Conservation (phyloP, 305 asterid genomes). For the Stenogyne calaminthoides region DNA sequence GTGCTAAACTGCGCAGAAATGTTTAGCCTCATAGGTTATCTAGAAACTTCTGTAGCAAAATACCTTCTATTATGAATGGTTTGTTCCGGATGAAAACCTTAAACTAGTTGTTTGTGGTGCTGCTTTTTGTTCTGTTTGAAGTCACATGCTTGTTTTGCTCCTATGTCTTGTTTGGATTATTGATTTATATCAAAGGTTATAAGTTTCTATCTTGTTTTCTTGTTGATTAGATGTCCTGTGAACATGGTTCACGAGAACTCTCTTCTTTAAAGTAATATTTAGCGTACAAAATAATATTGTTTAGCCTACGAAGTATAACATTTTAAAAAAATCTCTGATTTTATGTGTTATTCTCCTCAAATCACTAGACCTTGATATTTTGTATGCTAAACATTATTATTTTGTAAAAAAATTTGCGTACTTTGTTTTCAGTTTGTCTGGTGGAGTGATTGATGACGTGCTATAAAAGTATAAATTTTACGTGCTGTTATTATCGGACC, state of each 20-base stretch:
- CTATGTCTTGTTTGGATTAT: constrained; percentile 22
- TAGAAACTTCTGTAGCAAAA: constrained; percentile 34
- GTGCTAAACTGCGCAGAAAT: constrained; percentile 30
- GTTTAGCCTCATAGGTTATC: constrained; percentile 22
- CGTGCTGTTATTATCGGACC: no score
- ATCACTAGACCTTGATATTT: no score
- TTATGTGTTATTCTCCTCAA: no score
- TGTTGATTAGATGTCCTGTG: no score
- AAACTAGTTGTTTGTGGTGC: constrained; percentile 28
- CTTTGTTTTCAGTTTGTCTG: not conserved
- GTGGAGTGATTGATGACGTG: not conserved
- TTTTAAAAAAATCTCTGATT: no score
- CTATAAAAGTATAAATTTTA: no score
- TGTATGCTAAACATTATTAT: no score
- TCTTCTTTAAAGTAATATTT: no score
- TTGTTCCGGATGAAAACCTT: constrained; percentile 25
- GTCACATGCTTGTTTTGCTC: constrained; percentile 27
- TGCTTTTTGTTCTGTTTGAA: constrained; percentile 26
- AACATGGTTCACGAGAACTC: no score
- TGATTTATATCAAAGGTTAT: constrained; percentile 13
- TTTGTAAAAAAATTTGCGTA: no score
- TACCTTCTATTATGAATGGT: constrained; percentile 8
- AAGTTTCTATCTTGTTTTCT: not conserved
- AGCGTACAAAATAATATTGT: no score
- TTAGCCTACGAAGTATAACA: no score